A percentile compares a stretch with the other conserved stretches of the same genome.
Conservation (phyloP, 495 filamentous ascomycete species). For the Hypoxylon lenormandii region DNA sequence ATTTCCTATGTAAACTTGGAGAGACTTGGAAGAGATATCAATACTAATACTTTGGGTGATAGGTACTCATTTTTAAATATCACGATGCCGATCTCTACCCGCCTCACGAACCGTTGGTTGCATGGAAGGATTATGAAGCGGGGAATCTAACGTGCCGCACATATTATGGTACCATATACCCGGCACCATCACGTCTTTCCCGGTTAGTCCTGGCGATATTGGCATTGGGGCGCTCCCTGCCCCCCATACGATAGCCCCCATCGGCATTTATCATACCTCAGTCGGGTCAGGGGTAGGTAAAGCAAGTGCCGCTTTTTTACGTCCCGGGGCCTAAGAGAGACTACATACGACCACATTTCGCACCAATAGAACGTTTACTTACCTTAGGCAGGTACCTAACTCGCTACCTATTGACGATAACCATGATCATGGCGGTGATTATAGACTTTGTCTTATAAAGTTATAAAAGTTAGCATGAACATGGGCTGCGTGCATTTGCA, state of each 20-base stretch:
- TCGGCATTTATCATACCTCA: slow-evolving; percentile 24
- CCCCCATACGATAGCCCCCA: not conserved
- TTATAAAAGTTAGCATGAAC: not conserved
- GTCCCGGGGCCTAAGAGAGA: not conserved
- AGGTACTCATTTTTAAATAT: not conserved
- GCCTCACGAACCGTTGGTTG: not conserved
- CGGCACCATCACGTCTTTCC: slow-evolving; percentile 6
- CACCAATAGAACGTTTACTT: not conserved
- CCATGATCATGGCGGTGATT: not conserved
- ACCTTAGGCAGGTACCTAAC: too few relatives aligned
- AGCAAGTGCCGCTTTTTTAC: not conserved
- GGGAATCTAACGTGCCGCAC: slow-evolving; percentile 16
- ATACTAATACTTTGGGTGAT: not conserved
- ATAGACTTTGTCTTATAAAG: not conserved
- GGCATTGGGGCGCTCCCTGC: not conserved
- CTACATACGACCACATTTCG: not conserved
- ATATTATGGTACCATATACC: slow-evolving; percentile 9
- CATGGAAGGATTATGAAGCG: slow-evolving; percentile 26
- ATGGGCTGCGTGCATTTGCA: too few relatives aligned
- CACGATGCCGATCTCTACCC: not conserved
- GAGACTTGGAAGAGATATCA: not conserved
- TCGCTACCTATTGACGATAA: not conserved
- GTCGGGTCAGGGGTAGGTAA: not conserved
- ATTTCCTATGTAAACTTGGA: not conserved
- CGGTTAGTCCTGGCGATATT: slow-evolving; percentile 33